Percentiles rank a stretch among this genome's conserved stretches.
These are phyloP conservation scores for Neurospora crassa DNA, from an alignment of 2,329 filamentous ascomycete genomes.

Conservation along the genomic window DNA sequence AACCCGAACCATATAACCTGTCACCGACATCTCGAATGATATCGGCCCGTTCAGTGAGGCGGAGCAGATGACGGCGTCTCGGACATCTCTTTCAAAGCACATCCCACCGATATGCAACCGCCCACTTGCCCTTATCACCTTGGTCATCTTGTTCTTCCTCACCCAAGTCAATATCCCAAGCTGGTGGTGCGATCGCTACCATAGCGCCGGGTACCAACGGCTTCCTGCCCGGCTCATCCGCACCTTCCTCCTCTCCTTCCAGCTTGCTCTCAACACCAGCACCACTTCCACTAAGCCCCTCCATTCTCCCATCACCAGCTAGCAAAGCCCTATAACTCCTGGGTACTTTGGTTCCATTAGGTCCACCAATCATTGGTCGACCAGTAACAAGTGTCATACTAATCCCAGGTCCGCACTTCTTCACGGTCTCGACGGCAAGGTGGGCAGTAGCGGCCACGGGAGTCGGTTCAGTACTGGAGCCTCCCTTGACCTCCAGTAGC, in stretches of 20 bases:
- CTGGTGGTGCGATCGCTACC: conserved; percentile 22
- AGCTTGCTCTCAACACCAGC: not conserved
- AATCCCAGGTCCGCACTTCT: conserved; percentile 15
- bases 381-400: conserved; percentile 21
- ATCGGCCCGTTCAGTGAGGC: not conserved
- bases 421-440: conserved; percentile 2
- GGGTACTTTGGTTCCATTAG: not conserved
- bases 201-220: conserved; percentile 19
- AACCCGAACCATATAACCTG: not conserved
- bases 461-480: conserved; percentile 8
- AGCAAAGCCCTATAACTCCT: conserved; percentile 2
- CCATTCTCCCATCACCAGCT: conserved; percentile 7
- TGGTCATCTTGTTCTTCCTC: not conserved
- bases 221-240: conserved; percentile 19
- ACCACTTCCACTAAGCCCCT: conserved; percentile 3
- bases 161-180: conserved; percentile 15
- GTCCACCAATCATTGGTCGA: not conserved
- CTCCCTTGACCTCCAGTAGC: conserved; percentile 33
- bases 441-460: conserved; percentile 2
- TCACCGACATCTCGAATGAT: not conserved
- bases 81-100: not conserved
- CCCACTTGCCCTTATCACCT: conserved; percentile 12
- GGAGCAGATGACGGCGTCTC: not conserved
- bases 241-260: conserved; percentile 18
- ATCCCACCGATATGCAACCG: conserved; percentile 17